Evolutionary conservation across 2,329 filamentous ascomycete species (phyloP).

Genomic region (Nigrospora sphaerica): DNA sequence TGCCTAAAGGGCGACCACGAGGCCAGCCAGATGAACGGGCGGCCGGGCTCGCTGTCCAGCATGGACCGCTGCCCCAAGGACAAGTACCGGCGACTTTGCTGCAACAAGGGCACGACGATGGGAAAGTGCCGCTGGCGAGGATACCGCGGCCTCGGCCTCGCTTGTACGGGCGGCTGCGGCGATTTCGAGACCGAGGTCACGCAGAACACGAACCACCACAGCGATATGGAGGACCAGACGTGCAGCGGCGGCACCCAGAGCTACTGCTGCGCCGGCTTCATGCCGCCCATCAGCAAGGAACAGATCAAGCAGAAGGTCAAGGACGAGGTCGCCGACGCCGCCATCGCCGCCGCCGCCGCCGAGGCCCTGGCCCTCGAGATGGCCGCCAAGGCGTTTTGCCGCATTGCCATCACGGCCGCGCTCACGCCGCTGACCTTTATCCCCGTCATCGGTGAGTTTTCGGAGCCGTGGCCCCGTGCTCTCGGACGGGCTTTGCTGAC

Average conservation of each 20-base stretch:
- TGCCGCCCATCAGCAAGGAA: constrained; percentile 10
- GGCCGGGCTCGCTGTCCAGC: constrained; percentile 18
- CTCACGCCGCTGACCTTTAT: constrained; percentile 10
- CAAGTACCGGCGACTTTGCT: constrained; percentile 19
- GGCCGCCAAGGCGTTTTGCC: constrained; percentile 26
- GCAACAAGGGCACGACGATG: constrained; percentile 11
- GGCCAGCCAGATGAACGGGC: constrained; percentile 13
- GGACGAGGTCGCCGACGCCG: constrained; percentile 17
- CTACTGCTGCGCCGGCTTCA: constrained; percentile 24
- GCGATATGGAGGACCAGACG: constrained; percentile 19
- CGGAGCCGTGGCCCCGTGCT: too few species aligned
- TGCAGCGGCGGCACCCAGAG: constrained; percentile 21
- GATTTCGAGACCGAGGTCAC: constrained; percentile 20
- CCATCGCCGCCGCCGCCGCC: constrained; percentile 15
- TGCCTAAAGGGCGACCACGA: neutral
- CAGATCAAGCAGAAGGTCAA: constrained; percentile 11
- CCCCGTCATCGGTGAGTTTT: constrained; percentile 12
- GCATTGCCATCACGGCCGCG: constrained; percentile 22
- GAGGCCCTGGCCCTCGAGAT: constrained; percentile 22
- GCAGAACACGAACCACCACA: constrained; percentile 20
- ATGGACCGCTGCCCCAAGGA: constrained; percentile 14
- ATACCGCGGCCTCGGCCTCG: constrained; percentile 19
- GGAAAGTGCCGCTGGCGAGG: constrained; percentile 20
- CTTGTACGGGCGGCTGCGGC: constrained; percentile 20
- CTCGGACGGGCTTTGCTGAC: too few species aligned